phyloP scores from a whole-genome alignment of 768 basidiomycete species.

The Grammothele lineata region DNA sequence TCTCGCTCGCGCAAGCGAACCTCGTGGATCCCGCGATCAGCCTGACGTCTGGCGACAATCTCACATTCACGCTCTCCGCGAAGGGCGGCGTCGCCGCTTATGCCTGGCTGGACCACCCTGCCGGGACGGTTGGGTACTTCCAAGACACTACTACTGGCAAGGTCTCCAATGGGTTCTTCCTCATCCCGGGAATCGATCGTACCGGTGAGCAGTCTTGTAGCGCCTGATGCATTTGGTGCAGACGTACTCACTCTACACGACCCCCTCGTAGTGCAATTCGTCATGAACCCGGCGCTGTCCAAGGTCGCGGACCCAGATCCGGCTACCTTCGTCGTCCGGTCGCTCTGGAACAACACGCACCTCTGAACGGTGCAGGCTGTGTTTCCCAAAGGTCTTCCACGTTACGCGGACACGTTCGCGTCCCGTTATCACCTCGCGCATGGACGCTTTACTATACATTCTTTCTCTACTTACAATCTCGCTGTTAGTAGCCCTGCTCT shows the following conservation, averaged over 20 bases:
- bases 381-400: no score
- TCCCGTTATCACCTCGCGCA: no score
- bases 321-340: slow-evolving; percentile 45
- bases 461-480: no score
- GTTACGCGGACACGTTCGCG: no score
- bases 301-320: slow-evolving; percentile 33
- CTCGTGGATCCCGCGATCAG: slow-evolving; percentile 48
- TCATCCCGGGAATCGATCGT: slow-evolving; percentile 50
- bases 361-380: no score
- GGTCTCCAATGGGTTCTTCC: slow-evolving; percentile 50
- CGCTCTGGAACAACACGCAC: slow-evolving; percentile 52
- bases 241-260: no score
- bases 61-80: slow-evolving; percentile 50
- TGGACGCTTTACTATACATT: no score
- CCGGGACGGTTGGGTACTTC: slow-evolving; percentile 50
- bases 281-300: slow-evolving; percentile 37
- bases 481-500: no score
- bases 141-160: slow-evolving; percentile 37
- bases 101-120: slow-evolving; percentile 59
- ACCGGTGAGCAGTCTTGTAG: slow-evolving; percentile 35
- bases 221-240: not conserved
- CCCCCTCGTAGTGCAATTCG: slow-evolving; percentile 39
- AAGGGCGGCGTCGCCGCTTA: slow-evolving; percentile 50
- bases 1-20: slow-evolving; percentile 40
- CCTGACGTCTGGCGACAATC: slow-evolving; percentile 27